Conservation (phyloP, 768 basidiomycete genomes). For the Chalciporus piperatus region DNA sequence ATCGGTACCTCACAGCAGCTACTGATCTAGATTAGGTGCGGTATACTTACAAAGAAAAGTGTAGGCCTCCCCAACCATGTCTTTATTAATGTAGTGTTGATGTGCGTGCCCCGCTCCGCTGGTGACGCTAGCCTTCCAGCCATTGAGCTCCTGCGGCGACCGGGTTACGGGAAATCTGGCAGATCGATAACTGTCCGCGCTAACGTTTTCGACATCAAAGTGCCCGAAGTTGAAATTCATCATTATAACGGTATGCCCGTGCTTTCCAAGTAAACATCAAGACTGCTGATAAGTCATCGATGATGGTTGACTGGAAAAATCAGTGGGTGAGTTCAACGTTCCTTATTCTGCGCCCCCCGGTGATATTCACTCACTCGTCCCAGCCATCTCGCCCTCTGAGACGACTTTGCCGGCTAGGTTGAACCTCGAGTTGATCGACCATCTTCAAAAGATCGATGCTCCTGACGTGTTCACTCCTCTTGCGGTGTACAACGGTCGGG, state of each 20-base stretch:
- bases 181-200: constrained; percentile 39
- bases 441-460: constrained; percentile 55
- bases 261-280: not conserved
- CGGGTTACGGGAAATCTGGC: constrained; percentile 61
- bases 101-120: too few species aligned
- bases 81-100: too few species aligned
- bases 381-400: constrained; percentile 67
- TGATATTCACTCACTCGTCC: not conserved
- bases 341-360: too few species aligned
- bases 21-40: too few species aligned
- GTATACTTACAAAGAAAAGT: too few species aligned
- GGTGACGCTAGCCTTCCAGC: constrained; percentile 30
- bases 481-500: constrained; percentile 76
- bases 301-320: not conserved
- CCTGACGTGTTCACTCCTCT: constrained; percentile 68
- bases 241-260: constrained; percentile 77
- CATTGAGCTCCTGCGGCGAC: constrained; percentile 61
- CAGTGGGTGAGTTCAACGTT: constrained; percentile 19
- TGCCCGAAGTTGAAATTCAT: constrained; percentile 62
- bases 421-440: constrained; percentile 68
- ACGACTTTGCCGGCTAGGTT: constrained; percentile 63
- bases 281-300: constrained; percentile 21
- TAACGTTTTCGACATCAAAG: constrained; percentile 64
- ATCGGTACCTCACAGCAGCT: too few species aligned
- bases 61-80: too few species aligned